Evolutionary conservation across 2,329 filamentous ascomycete species (phyloP).

Genomic region (Aciculosporium take): DNA sequence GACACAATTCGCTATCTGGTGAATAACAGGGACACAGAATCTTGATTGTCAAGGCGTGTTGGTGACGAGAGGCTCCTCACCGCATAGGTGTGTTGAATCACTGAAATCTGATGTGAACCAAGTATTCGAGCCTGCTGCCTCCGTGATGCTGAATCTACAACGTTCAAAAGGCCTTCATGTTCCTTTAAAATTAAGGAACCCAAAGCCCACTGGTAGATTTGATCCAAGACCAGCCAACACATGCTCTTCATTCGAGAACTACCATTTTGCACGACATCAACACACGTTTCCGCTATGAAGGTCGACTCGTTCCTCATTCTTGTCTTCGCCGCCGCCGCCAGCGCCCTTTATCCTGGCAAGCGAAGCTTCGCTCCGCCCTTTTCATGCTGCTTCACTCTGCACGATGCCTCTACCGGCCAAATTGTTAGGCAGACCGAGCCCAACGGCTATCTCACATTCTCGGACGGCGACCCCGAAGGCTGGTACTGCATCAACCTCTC

Average conservation of each 20-base stretch:
- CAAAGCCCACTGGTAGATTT: neutral
- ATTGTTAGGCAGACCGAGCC: slow-evolving; percentile 14
- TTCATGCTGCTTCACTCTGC: slow-evolving; percentile 20
- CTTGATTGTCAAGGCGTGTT: neutral
- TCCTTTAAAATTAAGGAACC: too few relatives aligned
- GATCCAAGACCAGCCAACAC: too few relatives aligned
- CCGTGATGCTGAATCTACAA: too few relatives aligned
- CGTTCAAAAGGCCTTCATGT: neutral
- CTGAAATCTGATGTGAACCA: neutral
- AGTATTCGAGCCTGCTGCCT: too few relatives aligned
- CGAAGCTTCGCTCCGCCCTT: slow-evolving; percentile 10
- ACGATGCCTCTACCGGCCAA: slow-evolving; percentile 12
- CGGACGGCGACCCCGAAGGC: slow-evolving; percentile 11
- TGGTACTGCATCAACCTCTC: slow-evolving; percentile 19
- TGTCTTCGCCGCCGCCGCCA: slow-evolving; percentile 11
- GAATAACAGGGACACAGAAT: neutral
- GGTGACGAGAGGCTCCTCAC: neutral
- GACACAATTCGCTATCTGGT: neutral
- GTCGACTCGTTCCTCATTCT: slow-evolving; percentile 7
- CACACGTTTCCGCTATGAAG: neutral
- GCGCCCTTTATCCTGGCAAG: slow-evolving; percentile 9
- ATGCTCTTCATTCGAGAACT: too few relatives aligned
- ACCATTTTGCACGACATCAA: too few relatives aligned
- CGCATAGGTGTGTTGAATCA: neutral
- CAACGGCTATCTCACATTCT: slow-evolving; percentile 16